Base-by-base conservation (phyloP, 345 rosid genomes). In the Melastoma malabathricum region DNA sequence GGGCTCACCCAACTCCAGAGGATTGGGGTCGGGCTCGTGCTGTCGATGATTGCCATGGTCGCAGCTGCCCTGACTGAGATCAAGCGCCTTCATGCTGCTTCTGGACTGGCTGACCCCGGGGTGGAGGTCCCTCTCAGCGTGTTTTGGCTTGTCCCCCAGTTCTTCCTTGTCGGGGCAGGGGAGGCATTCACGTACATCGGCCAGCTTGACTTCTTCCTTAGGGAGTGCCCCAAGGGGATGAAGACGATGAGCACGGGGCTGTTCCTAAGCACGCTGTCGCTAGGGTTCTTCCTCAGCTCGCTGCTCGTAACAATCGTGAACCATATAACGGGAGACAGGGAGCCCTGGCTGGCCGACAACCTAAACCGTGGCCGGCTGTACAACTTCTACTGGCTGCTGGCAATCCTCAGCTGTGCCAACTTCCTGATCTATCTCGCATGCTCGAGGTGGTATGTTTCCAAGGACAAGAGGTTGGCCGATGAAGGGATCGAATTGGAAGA, bases 191-290 rank as follows among this genome's bases (percentile, higher is more conserved):
- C 78, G 1, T 92, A 92, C 49, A 79, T 78, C 0, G 96, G 98
- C 46, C 96, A 86, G 48, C 76, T 92, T 27, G 95, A 84, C 57
- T 86, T 92, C 63, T 92, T 92, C 80, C 67, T 90, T 13, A 80
- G 84, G 54, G 98, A 92, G 61, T 92, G 98, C 44, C 98, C 98
- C 0, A 86, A 92, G 54, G 98, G 98, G 15, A 92, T 92, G 98
- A 92, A 92, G 71, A 88, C 93, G 0, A 92, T 92, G 86, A 86
- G 96, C 68, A 86, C 96, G 0, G 98, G 98, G 22, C 52, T 90
- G 56, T 77, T 92, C 61, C 55, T 92, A 52, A 92, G 95, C 59
- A 86, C 96, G 31, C 83, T 92, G 20, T 80, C 98, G 0, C 50
- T 92, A 43, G 98, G 98, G 52, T 86, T 84, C 66, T 90, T 90